Evolutionary conservation across 331 rosid genomes (phyloP).

Genomic region (Arachis monticola): DNA sequence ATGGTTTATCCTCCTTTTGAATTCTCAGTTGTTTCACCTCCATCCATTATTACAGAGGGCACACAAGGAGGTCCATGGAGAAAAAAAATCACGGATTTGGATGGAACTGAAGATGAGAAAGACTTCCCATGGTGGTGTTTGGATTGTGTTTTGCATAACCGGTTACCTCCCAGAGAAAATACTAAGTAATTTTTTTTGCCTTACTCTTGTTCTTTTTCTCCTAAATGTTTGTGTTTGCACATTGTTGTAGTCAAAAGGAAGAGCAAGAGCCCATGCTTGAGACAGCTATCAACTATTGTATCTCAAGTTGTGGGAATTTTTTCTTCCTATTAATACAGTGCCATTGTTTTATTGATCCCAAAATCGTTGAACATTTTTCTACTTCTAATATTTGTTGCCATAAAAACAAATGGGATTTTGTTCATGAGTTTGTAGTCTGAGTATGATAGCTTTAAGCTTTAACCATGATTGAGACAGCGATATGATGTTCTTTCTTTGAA

Average conservation of each 20-base stretch:
- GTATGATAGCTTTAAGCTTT: slow-evolving; percentile 7
- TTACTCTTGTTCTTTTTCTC: slow-evolving; percentile 19
- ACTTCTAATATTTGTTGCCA: slow-evolving; percentile 23
- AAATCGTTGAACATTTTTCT: slow-evolving; percentile 27
- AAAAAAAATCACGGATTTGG: slow-evolving; percentile 83
- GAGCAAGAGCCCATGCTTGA: background rate
- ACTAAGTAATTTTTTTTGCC: slow-evolving; percentile 69
- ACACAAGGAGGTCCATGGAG: slow-evolving; percentile 98
- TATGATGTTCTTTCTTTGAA: slow-evolving; percentile 19
- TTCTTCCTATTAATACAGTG: slow-evolving; percentile 6
- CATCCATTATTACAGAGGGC: slow-evolving; percentile 96
- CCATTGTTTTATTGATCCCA: background rate
- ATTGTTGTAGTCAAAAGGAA: slow-evolving; percentile 24
- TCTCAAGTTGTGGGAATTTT: slow-evolving; percentile 19
- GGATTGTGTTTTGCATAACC: slow-evolving; percentile 86
- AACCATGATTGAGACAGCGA: background rate
- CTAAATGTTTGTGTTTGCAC: slow-evolving; percentile 9
- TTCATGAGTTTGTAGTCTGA: slow-evolving; percentile 26
- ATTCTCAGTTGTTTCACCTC: slow-evolving; percentile 82
- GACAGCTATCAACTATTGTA: slow-evolving; percentile 10
- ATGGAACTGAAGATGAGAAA: slow-evolving; percentile 94
- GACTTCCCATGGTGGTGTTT: slow-evolving; percentile 96
- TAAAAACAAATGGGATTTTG: slow-evolving; percentile 26
- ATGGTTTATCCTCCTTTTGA: slow-evolving; percentile 93
- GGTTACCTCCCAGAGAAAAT: slow-evolving; percentile 91